Conservation (phyloP, 352 stramenopile species). For the Peronospora destructor region DNA sequence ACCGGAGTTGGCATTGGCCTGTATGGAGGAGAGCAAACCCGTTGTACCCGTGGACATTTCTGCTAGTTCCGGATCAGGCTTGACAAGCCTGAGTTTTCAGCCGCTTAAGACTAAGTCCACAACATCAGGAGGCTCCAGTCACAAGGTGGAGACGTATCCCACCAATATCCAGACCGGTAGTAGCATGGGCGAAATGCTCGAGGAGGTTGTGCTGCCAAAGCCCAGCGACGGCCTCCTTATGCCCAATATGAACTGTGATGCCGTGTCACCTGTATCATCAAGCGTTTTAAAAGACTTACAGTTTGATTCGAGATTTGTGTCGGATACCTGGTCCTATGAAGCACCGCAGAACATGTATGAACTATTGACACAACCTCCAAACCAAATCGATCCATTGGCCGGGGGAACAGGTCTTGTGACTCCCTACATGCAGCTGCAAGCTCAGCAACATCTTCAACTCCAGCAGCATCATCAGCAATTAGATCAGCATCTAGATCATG, state of each 20-base stretch:
- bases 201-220: conserved; percentile 16
- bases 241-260: conserved; percentile 23
- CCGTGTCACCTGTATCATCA: conserved; percentile 24
- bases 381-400: conserved; percentile 27
- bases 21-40: conserved; percentile 15
- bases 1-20: conserved; percentile 16
- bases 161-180: conserved; percentile 6
- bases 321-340: conserved; percentile 41
- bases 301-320: conserved; percentile 43
- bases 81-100: conserved; percentile 14
- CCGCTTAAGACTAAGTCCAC: conserved; percentile 15
- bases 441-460: conserved; percentile 24
- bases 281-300: conserved; percentile 35
- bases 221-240: conserved; percentile 20
- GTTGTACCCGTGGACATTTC: conserved; percentile 1
- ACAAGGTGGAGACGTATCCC: conserved; percentile 20
- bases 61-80: background rate
- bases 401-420: conserved; percentile 26
- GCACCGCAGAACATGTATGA: conserved; percentile 52
- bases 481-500: conserved; percentile 24
- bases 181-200: conserved; percentile 1
- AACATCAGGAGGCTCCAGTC: conserved; percentile 17
- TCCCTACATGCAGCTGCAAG: conserved; percentile 36
- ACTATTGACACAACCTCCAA: conserved; percentile 28
- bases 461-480: conserved; percentile 33